Evolutionary conservation across 495 filamentous ascomycete species (phyloP).

Genomic region (Penicillium bovifimosum): DNA sequence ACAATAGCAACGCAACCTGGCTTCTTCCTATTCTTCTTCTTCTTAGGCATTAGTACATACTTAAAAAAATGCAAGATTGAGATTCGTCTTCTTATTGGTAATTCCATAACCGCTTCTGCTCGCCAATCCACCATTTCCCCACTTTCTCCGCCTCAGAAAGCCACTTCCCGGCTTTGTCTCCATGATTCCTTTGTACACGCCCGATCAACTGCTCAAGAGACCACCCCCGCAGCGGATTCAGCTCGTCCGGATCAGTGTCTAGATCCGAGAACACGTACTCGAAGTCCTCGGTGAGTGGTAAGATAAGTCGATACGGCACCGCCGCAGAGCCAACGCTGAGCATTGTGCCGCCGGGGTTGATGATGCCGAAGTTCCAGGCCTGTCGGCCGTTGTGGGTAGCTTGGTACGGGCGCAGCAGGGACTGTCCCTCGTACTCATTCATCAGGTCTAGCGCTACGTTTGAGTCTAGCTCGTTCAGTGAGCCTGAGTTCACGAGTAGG

Average conservation of each 20-base stretch:
- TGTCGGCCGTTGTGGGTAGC: slow-evolving; percentile 28
- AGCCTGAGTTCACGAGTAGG: slow-evolving; percentile 36
- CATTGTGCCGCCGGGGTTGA: slow-evolving; percentile 42
- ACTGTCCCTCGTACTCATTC: slow-evolving; percentile 44
- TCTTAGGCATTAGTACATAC: neutral
- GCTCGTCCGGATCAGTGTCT: slow-evolving; percentile 32
- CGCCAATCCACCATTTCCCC: slow-evolving; percentile 36
- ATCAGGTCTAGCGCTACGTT: slow-evolving; percentile 30
- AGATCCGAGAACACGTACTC: slow-evolving; percentile 35
- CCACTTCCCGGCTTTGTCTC: slow-evolving; percentile 36
- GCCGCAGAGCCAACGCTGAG: slow-evolving; percentile 38
- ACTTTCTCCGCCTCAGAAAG: slow-evolving; percentile 31
- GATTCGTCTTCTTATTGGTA: slow-evolving; percentile 10
- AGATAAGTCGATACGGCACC: slow-evolving; percentile 33
- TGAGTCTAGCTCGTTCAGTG: slow-evolving; percentile 27
- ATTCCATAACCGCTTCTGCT: slow-evolving; percentile 28
- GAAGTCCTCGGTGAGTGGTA: slow-evolving; percentile 36
- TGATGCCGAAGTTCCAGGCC: slow-evolving; percentile 42
- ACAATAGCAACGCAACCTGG: slow-evolving; percentile 8
- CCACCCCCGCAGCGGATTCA: slow-evolving; percentile 27
- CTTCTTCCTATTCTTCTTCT: slow-evolving; percentile 6
- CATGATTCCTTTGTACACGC: slow-evolving; percentile 24
- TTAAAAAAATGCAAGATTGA: neutral
- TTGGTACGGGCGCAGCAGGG: slow-evolving; percentile 38
- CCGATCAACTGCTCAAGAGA: slow-evolving; percentile 23